phyloP scores from a whole-genome alignment of 495 filamentous ascomycete species.

The Pyrenula massariospora region DNA sequence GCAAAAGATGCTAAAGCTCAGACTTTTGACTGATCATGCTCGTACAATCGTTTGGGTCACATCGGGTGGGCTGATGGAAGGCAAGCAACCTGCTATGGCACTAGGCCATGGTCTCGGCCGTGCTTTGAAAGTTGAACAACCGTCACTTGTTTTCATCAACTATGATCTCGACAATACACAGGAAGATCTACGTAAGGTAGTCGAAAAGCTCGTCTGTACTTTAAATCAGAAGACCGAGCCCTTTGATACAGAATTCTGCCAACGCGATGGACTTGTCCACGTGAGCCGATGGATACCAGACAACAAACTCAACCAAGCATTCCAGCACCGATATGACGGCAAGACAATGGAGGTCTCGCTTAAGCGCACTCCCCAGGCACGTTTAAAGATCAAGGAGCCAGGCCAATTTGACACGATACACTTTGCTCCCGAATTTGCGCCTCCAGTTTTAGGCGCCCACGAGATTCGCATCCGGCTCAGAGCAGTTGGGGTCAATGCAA shows the following conservation, averaged over 20 bases:
- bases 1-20: slow-evolving; percentile 14
- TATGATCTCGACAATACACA: slow-evolving; percentile 14
- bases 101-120: slow-evolving; percentile 20
- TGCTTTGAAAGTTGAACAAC: slow-evolving; percentile 24
- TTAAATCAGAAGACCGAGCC: too few species aligned
- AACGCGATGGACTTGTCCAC: slow-evolving; percentile 10
- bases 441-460: not conserved
- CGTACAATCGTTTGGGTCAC: slow-evolving; percentile 20
- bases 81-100: slow-evolving; percentile 16
- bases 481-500: slow-evolving; percentile 4
- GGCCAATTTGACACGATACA: slow-evolving; percentile 9
- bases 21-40: slow-evolving; percentile 17
- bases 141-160: slow-evolving; percentile 17
- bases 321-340: slow-evolving; percentile 8
- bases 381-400: slow-evolving; percentile 5
- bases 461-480: not conserved
- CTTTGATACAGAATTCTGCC: too few species aligned
- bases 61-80: slow-evolving; percentile 12
- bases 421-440: not conserved
- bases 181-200: not conserved
- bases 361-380: slow-evolving; percentile 2
- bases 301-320: slow-evolving; percentile 9
- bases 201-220: not conserved
- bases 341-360: slow-evolving; percentile 4
- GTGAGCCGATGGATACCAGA: slow-evolving; percentile 17